phyloP scores from a whole-genome alignment of 768 basidiomycete species.

The Pleurotus tuoliensis region DNA sequence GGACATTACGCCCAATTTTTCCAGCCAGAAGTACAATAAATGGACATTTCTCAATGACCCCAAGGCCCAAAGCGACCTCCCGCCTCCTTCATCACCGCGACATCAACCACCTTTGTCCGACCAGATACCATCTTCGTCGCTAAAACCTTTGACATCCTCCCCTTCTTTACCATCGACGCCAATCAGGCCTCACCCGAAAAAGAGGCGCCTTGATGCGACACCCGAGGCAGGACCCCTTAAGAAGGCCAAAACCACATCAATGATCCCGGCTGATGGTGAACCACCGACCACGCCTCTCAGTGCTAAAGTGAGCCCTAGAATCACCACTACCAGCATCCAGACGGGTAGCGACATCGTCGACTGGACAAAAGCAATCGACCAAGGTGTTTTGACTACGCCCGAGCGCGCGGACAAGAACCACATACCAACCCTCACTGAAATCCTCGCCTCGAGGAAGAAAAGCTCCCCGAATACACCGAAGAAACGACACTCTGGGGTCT shows the following conservation, averaged over 20 bases:
- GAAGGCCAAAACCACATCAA: not conserved
- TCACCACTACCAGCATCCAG: not conserved
- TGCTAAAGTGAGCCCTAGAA: not conserved
- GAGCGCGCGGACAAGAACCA: not conserved
- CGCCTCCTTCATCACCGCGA: not conserved
- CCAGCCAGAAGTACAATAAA: not conserved
- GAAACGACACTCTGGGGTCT: not conserved
- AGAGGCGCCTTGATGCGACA: not conserved
- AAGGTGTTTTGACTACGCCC: not conserved
- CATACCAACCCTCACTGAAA: constrained; percentile 1
- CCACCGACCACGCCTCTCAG: not conserved
- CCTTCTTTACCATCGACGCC: constrained; percentile 2
- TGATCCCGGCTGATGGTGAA: not conserved
- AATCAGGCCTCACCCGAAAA: not conserved
- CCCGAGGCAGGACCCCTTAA: not conserved
- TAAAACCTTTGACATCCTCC: not conserved
- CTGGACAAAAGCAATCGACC: not conserved
- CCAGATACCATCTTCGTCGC: not conserved
- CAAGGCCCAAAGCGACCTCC: not conserved
- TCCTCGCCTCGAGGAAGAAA: constrained; percentile 3
- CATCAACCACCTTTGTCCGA: not conserved
- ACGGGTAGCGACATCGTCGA: not conserved
- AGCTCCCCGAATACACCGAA: not conserved
- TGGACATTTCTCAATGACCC: not conserved
- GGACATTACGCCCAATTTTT: not conserved